These are phyloP conservation scores for Eucalyptus curtisii DNA, from an alignment of 345 rosid genomes.

Conservation along the genomic window DNA sequence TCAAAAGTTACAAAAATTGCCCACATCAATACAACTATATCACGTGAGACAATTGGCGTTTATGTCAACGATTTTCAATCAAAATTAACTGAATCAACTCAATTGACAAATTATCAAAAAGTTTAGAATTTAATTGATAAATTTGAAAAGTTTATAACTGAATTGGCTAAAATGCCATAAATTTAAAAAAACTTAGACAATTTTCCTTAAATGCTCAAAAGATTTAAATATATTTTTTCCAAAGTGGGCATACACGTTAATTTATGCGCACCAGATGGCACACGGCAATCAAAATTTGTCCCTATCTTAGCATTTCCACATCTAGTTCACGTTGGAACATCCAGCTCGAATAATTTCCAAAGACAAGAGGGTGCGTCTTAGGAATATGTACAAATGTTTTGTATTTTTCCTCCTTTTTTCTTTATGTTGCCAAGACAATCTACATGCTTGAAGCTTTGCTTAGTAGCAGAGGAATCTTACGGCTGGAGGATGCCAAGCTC, in stretches of 20 bases:
- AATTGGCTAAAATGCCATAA: too few species aligned
- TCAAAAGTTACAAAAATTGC: too few species aligned
- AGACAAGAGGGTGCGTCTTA: neutral
- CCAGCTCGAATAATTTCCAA: neutral
- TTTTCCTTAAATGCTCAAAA: neutral
- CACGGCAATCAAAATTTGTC: neutral
- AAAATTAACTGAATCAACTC: too few species aligned
- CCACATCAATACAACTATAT: fast-evolving
- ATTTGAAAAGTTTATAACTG: fast-evolving
- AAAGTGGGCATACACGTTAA: neutral
- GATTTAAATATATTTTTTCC: neutral
- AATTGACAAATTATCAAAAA: too few species aligned
- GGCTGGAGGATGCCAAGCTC: neutral
- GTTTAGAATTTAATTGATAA: fast-evolving
- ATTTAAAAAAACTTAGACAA: too few species aligned
- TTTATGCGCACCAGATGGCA: neutral
- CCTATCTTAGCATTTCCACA: neutral
- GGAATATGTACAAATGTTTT: neutral
- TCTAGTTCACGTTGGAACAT: neutral
- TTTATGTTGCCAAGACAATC: neutral
- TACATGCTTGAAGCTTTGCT: neutral
- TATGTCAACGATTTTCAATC: neutral
- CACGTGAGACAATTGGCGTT: fast-evolving
- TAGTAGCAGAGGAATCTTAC: neutral
- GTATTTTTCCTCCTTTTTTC: neutral